A percentile compares a stretch with the other conserved stretches of the same genome.
These are phyloP conservation scores for Ormosia semicastrata DNA, from an alignment of 306 rosid genomes.

Conservation along the genomic window DNA sequence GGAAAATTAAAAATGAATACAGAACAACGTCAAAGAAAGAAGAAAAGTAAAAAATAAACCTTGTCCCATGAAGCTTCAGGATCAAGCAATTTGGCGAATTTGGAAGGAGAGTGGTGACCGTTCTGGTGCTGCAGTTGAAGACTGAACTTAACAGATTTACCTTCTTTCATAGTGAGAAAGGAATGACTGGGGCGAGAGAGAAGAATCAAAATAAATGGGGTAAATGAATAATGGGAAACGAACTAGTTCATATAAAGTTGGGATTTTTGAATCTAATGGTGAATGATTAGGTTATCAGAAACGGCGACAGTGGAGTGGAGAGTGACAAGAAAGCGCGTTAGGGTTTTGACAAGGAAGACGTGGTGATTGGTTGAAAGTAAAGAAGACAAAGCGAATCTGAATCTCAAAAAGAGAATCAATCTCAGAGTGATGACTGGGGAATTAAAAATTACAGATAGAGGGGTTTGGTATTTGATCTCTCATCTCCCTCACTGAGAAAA, in stretches of 20 bases:
- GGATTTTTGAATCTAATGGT: no score
- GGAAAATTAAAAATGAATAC: not conserved
- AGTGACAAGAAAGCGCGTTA: conserved; percentile 22
- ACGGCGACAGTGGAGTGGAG: not conserved
- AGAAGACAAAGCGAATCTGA: not conserved
- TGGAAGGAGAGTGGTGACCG: conserved; percentile 90
- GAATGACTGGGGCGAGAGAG: not conserved
- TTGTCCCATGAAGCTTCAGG: conserved; percentile 99
- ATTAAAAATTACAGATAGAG: no score
- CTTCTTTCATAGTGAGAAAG: conserved; percentile 75
- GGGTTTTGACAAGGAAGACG: conserved; percentile 37
- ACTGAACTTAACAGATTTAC: conserved; percentile 61
- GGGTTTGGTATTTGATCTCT: no score
- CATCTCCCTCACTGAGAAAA: no score
- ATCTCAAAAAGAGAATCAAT: no score
- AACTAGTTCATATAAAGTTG: no score
- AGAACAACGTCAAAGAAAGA: not conserved
- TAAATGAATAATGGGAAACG: no score
- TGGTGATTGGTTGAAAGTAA: not conserved
- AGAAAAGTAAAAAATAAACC: conserved; percentile 41
- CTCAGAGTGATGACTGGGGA: no score
- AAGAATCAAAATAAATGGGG: no score
- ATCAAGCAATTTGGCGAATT: conserved; percentile 85
- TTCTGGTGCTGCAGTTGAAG: conserved; percentile 70
- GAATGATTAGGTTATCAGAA: not conserved